phyloP scores from a whole-genome alignment of 352 stramenopile species.

The Plasmopara muralis region DNA sequence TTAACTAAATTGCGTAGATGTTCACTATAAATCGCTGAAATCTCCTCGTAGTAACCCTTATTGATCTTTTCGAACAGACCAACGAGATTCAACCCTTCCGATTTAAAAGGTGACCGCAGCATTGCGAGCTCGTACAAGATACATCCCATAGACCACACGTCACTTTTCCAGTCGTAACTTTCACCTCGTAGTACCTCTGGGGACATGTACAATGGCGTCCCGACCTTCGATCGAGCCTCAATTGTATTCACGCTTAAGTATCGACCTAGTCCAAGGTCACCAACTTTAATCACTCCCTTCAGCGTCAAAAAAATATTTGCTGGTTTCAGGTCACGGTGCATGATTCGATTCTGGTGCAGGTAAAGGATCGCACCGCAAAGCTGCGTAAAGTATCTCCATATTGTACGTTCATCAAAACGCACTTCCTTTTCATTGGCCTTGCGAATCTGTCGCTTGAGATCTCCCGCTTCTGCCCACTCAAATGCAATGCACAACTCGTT shows the following conservation, averaged over 20 bases:
- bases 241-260: slow-evolving; percentile 77
- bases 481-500: slow-evolving; percentile 92
- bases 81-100: slow-evolving; percentile 86
- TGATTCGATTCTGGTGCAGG: slow-evolving; percentile 86
- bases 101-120: slow-evolving; percentile 92
- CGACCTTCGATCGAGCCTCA: slow-evolving; percentile 87
- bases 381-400: slow-evolving; percentile 92
- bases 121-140: slow-evolving; percentile 94
- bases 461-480: slow-evolving; percentile 90
- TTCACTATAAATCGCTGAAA: slow-evolving; percentile 58
- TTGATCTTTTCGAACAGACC: slow-evolving; percentile 91
- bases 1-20: slow-evolving; percentile 48
- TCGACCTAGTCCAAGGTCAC: slow-evolving; percentile 68
- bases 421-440: slow-evolving; percentile 82
- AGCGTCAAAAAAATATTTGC: slow-evolving; percentile 92
- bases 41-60: slow-evolving; percentile 71
- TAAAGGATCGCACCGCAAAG: slow-evolving; percentile 83
- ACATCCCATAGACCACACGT: slow-evolving; percentile 94
- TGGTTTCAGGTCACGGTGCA: slow-evolving; percentile 92
- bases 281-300: slow-evolving; percentile 87
- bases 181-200: slow-evolving; percentile 90
- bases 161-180: slow-evolving; percentile 93
- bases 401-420: slow-evolving; percentile 88
- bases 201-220: slow-evolving; percentile 93
- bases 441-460: slow-evolving; percentile 90